Evolutionary conservation across 164 flowering plant species (phyloP).

Genomic region (Litsea cubeba): DNA sequence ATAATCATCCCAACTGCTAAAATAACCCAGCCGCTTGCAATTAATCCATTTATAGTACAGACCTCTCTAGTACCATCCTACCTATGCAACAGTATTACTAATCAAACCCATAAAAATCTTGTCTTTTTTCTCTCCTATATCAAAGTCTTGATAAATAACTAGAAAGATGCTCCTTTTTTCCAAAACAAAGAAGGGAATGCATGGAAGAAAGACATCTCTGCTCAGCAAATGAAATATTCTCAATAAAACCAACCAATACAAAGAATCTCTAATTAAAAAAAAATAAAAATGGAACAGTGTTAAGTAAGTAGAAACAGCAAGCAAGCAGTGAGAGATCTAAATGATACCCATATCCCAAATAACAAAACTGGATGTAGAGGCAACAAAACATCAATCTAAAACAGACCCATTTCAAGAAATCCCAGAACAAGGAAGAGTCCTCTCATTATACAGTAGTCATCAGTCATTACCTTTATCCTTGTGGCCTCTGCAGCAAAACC

Average conservation of each 20-base stretch:
- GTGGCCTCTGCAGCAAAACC: slow-evolving; percentile 87
- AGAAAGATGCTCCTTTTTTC: background rate
- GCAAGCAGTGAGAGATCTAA: too few relatives aligned
- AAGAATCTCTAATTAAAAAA: background rate
- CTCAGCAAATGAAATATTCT: background rate
- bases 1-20: background rate
- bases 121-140: background rate
- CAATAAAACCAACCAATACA: background rate
- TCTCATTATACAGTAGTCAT: background rate
- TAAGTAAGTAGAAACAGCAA: too few relatives aligned
- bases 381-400: background rate
- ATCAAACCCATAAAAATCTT: too few relatives aligned
- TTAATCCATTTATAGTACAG: too few relatives aligned
- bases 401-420: background rate
- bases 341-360: background rate
- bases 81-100: background rate
- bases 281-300: background rate
- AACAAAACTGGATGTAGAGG: background rate
- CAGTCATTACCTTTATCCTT: slow-evolving; percentile 53
- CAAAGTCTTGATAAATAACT: too few relatives aligned
- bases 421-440: background rate
- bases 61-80: background rate
- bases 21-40: background rate
- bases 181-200: background rate
- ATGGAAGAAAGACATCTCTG: background rate